Conservation (phyloP, 306 rosid genomes). For the Oxytropis ochrocephala region DNA sequence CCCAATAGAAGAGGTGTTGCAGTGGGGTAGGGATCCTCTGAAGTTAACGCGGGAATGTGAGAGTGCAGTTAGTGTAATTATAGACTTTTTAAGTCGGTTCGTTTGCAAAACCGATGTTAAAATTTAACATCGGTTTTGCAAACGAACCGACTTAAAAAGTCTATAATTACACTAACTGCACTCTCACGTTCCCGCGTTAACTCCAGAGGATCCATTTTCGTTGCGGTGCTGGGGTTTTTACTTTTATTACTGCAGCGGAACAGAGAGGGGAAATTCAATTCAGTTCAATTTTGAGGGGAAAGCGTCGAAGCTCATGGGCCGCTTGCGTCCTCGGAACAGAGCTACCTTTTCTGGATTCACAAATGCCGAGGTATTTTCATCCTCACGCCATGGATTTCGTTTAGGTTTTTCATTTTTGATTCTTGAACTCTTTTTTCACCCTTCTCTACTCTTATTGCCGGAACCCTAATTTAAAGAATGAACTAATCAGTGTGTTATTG, state of each 20-base stretch:
- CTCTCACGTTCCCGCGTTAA: too few relatives aligned
- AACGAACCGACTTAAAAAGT: too few relatives aligned
- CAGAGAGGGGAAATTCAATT: neutral
- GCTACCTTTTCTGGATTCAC: conserved; percentile 64
- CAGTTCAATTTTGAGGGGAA: neutral
- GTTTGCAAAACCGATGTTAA: too few relatives aligned
- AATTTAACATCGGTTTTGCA: too few relatives aligned
- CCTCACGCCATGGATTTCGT: neutral
- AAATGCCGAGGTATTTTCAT: conserved; percentile 52
- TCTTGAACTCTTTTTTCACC: neutral
- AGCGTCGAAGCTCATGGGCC: conserved; percentile 42
- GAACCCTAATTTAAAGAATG: neutral
- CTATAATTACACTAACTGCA: too few relatives aligned
- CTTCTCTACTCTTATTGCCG: neutral
- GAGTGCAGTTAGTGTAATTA: too few relatives aligned
- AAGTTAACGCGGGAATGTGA: too few relatives aligned
- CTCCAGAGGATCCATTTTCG: too few relatives aligned
- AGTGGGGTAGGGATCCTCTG: too few relatives aligned
- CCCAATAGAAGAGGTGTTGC: too few relatives aligned
- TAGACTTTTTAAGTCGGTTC: too few relatives aligned
- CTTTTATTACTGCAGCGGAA: neutral
- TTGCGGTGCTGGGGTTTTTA: too few relatives aligned
- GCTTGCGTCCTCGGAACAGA: conserved; percentile 81
- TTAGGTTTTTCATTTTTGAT: neutral
- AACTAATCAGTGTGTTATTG: neutral